phyloP scores from a whole-genome alignment of 2,329 filamentous ascomycete genomes.

The Aspergillus carbonarius region DNA sequence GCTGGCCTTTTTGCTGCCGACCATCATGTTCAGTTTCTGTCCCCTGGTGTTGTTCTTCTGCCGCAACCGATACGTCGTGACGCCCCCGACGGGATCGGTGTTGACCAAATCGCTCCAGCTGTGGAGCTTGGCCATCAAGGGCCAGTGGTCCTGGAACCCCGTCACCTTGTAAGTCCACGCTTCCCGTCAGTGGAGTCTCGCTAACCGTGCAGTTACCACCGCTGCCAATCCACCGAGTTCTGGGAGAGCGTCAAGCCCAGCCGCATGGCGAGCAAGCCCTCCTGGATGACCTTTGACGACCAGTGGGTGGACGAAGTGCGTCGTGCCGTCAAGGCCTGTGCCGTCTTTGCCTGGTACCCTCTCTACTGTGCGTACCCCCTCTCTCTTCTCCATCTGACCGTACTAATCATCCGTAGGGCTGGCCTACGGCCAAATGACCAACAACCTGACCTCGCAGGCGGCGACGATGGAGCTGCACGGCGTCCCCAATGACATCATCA shows the following conservation, averaged over 20 bases:
- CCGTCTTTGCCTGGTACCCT: slow-evolving; percentile 62
- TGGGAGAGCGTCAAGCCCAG: slow-evolving; percentile 26
- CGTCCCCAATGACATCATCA: slow-evolving; percentile 56
- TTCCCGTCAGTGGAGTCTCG: background rate
- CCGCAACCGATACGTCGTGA: slow-evolving; percentile 62
- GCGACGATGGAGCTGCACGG: slow-evolving; percentile 54
- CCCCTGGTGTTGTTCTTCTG: slow-evolving; percentile 61
- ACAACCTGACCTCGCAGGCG: slow-evolving; percentile 56
- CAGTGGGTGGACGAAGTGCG: slow-evolving; percentile 76
- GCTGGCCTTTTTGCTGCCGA: slow-evolving; percentile 59
- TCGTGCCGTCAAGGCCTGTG: slow-evolving; percentile 66
- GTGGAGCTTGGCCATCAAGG: slow-evolving; percentile 61
- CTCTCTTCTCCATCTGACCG: slow-evolving; percentile 9
- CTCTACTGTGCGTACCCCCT: slow-evolving; percentile 39
- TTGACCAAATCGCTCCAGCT: slow-evolving; percentile 66
- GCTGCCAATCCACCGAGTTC: slow-evolving; percentile 20
- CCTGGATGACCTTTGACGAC: slow-evolving; percentile 72
- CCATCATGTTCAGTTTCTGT: slow-evolving; percentile 61
- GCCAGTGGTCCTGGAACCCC: slow-evolving; percentile 62
- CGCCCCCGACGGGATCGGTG: slow-evolving; percentile 71
- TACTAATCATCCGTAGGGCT: slow-evolving; percentile 33
- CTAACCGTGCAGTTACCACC: slow-evolving; percentile 19
- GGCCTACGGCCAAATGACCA: slow-evolving; percentile 54
- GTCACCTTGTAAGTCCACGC: slow-evolving; percentile 33
- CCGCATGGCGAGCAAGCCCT: slow-evolving; percentile 18